Base-by-base conservation (phyloP, 2,329 filamentous ascomycete species). In the Alternaria postmessia region DNA sequence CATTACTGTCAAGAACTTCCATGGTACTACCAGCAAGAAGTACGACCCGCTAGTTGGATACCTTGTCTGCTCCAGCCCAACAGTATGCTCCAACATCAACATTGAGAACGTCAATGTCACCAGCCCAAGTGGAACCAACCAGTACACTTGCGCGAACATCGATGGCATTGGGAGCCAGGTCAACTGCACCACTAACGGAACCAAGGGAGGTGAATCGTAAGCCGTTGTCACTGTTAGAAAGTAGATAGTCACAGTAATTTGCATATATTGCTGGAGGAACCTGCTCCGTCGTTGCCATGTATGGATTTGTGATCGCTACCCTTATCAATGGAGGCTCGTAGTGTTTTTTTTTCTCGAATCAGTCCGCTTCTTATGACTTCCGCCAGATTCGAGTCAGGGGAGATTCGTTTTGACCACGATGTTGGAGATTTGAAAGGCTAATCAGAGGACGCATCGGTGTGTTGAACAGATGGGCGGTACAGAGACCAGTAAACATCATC, bases 1-100 rank as follows among this genome's bases (percentile, higher is more conserved):
- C 61, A 78, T 89, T 47, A 77, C 80, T 5, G 85, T 89, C 69
- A 84, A 80, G 61, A 84, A 88, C 64, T 84, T 89, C 70, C 75
- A 76, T 22, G 87, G 87, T 0, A 85, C 80, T 2, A 88, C 86
- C 1, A 81, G 78, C 65, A 75, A 69, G 34, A 81, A 81, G 64
- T 78, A 79, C 59, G 73, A 78, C 32, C 80, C 80, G 8, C 69
- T 80, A 3, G 75, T 79, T 5, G 81, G 80, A 5, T 81, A 80
- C 55, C 61, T 82, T n/a, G 78, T 81, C 6, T 83, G 81, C 73
- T 80, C 77, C 8, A 81, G 77, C 58, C 73, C 74, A 3, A 76
- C 74, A 18, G 86, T 86, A 26, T 81, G 84, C 77, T 70, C 61
- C 26, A 80, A 86, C 59, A 88, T 89, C 64, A 78, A 56, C 5